Conservation (phyloP, 805 yeast species). For the Alloascoidea hylecoeti region DNA sequence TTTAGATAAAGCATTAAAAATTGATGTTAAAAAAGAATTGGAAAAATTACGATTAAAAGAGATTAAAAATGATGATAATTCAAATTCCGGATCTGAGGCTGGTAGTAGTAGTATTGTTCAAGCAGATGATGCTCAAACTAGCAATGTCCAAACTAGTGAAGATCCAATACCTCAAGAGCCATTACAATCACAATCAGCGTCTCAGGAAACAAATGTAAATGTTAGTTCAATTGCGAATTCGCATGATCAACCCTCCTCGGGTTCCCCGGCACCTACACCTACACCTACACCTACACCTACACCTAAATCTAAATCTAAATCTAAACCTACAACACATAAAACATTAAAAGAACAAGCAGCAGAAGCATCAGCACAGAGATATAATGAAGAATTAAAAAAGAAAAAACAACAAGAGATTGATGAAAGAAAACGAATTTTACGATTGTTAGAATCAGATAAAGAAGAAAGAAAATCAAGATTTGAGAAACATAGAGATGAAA, state of each 20-base stretch:
- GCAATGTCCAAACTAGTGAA: conserved; percentile 2
- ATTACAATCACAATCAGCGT: conserved; percentile 1
- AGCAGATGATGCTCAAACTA: conserved; percentile 4
- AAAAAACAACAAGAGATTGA: conserved; percentile 23
- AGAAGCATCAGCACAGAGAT: conserved; percentile 21
- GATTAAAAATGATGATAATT: conserved; percentile 6
- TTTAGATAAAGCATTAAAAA: neutral
- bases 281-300: conserved; percentile 6
- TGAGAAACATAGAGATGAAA: conserved; percentile 5
- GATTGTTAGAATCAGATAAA: conserved; percentile 36
- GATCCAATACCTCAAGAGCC: neutral
- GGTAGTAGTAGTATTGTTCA: conserved; percentile 5
- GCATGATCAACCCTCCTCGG: no score
- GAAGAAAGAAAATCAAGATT: conserved; percentile 24
- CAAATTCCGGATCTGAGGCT: conserved; percentile 2
- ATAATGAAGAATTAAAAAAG: conserved; percentile 22
- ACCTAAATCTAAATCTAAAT: conserved; percentile 1
- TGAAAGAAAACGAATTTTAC: conserved; percentile 42
- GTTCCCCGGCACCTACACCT: conserved; percentile 2
- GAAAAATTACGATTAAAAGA: conserved; percentile 8
- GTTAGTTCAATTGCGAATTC: conserved; percentile 5
- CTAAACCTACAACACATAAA: conserved; percentile 5
- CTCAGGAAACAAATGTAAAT: neutral
- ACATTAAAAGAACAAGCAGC: conserved; percentile 27
- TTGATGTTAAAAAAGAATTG: conserved; percentile 10